Base-by-base conservation (phyloP, 2,329 filamentous ascomycete genomes). In the Emydomyces testavorans region DNA sequence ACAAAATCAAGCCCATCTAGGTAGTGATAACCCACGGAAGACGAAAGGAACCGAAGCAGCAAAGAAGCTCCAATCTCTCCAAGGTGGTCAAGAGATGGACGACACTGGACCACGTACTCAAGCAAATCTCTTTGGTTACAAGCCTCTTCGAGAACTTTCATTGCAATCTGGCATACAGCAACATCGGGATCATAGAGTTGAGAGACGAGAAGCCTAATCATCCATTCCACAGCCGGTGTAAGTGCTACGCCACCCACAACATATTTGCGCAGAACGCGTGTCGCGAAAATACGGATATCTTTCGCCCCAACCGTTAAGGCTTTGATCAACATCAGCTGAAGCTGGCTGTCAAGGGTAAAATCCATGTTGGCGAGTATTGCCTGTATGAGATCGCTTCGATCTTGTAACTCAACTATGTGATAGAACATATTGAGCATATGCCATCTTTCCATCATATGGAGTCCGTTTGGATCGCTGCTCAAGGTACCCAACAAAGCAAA, bases 371-470 rank as follows among this genome's bases (percentile, higher is more conserved):
- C 82, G 6, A 98, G 74, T 26, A 98, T 75, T 7, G 90, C 75
- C 61, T 89, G 87, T 62, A 96, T 87, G 50, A 98, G 72, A 62
- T 98, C 92, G 38, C 90, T 87, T 2, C 92, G 83, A 64, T 92
- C 84, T 57, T 85, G 87, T 37, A 94, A 73, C 60, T 96, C 90
- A 50, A 95, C 78, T 52, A 98, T 94, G 65, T 96, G 92, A 62
- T 98, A 98, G 74, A 96, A 93, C 87, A 98, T 98, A 65, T 96
- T 96, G 68, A 95, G 89, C 75, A 98, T 93, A 57, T 88, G 86
- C 90, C 92, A 96, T 57, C 87, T 76, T 63, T 96, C 90, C 60
- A 98, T 78, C 69, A 98, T 90, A 52, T 83, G 80, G 20, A 96
- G 74, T 0, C 92, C 92, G 57, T 83, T 85, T 0, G 77, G 70